Percentiles rank a stretch among this genome's conserved stretches.
phyloP scores from a whole-genome alignment of 2,329 filamentous ascomycete genomes.

The Calonectria hawksworthii region DNA sequence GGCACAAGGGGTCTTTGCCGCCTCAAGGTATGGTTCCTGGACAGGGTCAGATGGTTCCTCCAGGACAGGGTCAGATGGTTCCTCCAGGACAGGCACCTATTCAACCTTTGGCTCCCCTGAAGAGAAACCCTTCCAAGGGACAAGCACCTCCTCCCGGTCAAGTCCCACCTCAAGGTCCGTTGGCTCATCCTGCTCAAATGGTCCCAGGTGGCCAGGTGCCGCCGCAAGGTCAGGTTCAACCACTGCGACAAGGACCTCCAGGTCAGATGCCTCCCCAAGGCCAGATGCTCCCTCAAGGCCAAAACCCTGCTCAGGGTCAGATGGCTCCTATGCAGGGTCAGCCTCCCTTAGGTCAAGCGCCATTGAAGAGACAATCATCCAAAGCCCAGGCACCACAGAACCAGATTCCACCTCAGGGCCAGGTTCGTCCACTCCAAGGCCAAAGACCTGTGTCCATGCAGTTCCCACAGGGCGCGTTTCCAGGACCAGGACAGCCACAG shows the following conservation, averaged over 20 bases:
- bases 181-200: not conserved
- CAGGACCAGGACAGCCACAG: constrained; percentile 3
- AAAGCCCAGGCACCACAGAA: not conserved
- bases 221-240: constrained; percentile 25
- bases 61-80: constrained; percentile 25
- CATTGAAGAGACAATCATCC: not conserved
- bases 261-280: constrained; percentile 8
- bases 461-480: not conserved
- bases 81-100: constrained; percentile 24
- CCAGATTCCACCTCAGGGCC: not conserved
- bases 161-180: not conserved
- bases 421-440: not conserved
- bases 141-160: constrained; percentile 15
- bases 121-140: constrained; percentile 38
- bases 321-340: constrained; percentile 9
- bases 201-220: not conserved
- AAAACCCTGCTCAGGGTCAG: constrained; percentile 11
- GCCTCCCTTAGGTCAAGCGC: not conserved
- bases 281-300: not conserved
- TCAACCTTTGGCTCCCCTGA: constrained; percentile 23
- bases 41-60: constrained; percentile 10
- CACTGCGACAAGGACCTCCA: not conserved
- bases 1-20: not conserved
- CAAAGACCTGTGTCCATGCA: constrained; percentile 3
- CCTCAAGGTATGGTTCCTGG: constrained; percentile 23